A percentile compares a stretch with the other conserved stretches of the same genome.
Evolutionary conservation across 805 yeast genomes (phyloP).

Genomic region (Candida mattraensis): DNA sequence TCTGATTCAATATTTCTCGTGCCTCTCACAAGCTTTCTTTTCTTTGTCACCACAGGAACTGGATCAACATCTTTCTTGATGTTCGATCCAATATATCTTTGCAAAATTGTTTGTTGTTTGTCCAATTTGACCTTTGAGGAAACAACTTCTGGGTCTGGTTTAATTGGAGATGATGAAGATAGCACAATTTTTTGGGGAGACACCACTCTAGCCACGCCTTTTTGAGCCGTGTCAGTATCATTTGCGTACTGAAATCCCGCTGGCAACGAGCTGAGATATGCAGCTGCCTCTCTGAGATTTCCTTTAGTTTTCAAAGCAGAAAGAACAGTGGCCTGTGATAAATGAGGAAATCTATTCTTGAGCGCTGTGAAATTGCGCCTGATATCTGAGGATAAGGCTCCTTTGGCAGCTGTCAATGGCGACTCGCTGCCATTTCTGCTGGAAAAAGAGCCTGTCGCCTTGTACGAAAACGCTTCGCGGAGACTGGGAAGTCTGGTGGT

Average conservation of each 20-base stretch:
- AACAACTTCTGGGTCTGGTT: conserved; percentile 21
- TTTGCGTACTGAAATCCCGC: conserved; percentile 6
- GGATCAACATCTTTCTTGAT: conserved; percentile 4
- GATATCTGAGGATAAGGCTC: conserved; percentile 24
- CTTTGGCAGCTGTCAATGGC: conserved; percentile 10
- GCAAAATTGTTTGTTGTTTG: conserved; percentile 21
- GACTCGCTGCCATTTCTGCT: conserved; percentile 4
- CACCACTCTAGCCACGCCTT: conserved; percentile 13
- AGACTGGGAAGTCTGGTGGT: conserved; percentile 34
- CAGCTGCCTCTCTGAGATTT: conserved; percentile 33
- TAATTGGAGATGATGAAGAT: conserved; percentile 20
- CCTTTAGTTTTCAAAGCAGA: conserved; percentile 32
- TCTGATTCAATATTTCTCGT: conserved; percentile 25
- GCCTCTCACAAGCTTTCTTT: conserved; percentile 28
- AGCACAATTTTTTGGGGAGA: conserved; percentile 16
- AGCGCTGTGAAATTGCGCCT: conserved; percentile 31
- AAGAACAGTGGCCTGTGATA: conserved; percentile 31
- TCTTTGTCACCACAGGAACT: conserved; percentile 28
- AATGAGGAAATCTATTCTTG: conserved; percentile 34
- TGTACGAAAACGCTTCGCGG: conserved; percentile 44
- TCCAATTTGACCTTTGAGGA: conserved; percentile 30
- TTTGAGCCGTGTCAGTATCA: conserved; percentile 11
- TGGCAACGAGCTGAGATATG: conserved; percentile 27
- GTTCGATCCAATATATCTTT: conserved; percentile 22
- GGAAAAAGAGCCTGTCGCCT: conserved; percentile 15